Evolutionary conservation across 768 basidiomycete species (phyloP).

Genomic region (Leccinellum luteum): DNA sequence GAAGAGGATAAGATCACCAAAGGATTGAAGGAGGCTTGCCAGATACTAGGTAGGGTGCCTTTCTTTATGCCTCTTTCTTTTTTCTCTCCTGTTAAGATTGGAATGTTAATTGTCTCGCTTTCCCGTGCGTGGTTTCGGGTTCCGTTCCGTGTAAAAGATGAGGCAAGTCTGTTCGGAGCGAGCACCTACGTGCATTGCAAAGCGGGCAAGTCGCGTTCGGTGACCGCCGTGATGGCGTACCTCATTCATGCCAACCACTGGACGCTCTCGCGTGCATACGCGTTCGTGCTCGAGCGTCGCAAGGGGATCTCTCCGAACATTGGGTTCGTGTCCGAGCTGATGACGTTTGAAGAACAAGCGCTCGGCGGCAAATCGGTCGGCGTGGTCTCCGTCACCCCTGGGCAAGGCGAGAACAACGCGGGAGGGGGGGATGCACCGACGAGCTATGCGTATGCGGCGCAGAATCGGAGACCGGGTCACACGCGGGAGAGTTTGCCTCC

Average conservation of each 20-base stretch:
- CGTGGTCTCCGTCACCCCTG: constrained; percentile 17
- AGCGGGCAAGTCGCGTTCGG: constrained; percentile 93
- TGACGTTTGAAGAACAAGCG: constrained; percentile 94
- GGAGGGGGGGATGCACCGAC: constrained; percentile 25
- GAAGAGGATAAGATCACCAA: constrained; percentile 87
- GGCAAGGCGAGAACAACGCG: constrained; percentile 11
- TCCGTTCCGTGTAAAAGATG: constrained; percentile 52
- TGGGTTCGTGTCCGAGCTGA: constrained; percentile 94
- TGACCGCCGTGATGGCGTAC: constrained; percentile 96
- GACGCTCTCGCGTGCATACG: constrained; percentile 89
- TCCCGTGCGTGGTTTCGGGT: constrained; percentile 7
- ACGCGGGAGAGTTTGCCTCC: constrained; percentile 64
- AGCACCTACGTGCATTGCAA: constrained; percentile 96
- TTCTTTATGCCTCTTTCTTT: constrained; percentile 1
- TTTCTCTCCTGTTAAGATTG: neutral
- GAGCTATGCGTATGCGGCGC: constrained; percentile 44
- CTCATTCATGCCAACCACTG: constrained; percentile 97
- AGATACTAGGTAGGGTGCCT: constrained; percentile 70
- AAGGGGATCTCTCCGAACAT: constrained; percentile 97
- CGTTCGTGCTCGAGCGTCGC: constrained; percentile 87
- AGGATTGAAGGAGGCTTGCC: constrained; percentile 82
- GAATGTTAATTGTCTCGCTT: constrained; percentile 1
- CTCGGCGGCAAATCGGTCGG: constrained; percentile 55
- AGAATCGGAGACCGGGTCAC: constrained; percentile 57
- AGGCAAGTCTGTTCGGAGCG: constrained; percentile 84